phyloP scores from a whole-genome alignment of 179 eudicot genomes.

The Camellia oleifera region DNA sequence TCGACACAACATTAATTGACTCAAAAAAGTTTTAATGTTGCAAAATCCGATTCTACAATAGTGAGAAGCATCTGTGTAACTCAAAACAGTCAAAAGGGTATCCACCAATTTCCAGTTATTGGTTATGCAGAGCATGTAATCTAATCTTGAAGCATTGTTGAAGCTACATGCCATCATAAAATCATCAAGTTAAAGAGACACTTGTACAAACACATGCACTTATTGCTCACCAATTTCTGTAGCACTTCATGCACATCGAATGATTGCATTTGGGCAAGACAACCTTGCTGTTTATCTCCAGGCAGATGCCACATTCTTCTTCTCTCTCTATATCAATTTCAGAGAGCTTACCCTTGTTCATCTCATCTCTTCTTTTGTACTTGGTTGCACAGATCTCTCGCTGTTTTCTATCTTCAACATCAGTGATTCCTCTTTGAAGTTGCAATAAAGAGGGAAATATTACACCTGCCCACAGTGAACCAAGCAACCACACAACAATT shows the following conservation, averaged over 20 bases:
- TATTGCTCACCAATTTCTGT: conserved; percentile 49
- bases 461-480: conserved; percentile 28
- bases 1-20: no score
- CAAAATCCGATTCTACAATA: background rate
- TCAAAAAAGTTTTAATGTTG: background rate
- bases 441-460: conserved; percentile 69
- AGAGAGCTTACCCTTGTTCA: conserved; percentile 46
- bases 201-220: no score
- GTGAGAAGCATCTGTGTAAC: background rate
- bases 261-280: conserved; percentile 66
- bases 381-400: conserved; percentile 44
- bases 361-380: conserved; percentile 39
- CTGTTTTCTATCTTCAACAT: conserved; percentile 66
- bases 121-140: background rate
- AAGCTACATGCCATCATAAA: background rate
- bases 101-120: background rate
- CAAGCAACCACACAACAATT: background rate
- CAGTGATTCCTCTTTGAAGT: conserved; percentile 62
- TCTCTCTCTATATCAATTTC: conserved; percentile 64
- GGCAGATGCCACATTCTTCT: conserved; percentile 69
- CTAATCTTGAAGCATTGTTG: background rate
- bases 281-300: conserved; percentile 54
- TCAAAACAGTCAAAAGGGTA: background rate
- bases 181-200: background rate
- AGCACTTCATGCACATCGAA: conserved; percentile 61